phyloP scores from a whole-genome alignment of 345 rosid genomes.

The Ricinus communis region DNA sequence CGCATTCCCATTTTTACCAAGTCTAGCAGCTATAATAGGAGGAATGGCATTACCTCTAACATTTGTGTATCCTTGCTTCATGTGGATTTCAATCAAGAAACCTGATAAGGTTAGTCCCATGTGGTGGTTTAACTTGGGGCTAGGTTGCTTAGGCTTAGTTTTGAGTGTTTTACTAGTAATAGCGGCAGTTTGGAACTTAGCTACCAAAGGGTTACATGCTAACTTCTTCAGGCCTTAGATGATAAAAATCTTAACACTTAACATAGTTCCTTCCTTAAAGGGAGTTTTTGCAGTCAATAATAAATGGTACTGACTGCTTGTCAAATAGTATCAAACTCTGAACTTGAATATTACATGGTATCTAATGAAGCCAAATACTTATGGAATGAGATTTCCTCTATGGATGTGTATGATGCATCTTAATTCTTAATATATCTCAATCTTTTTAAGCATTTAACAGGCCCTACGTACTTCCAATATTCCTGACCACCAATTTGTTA shows the following conservation, averaged over 20 bases:
- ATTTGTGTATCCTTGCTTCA: constrained; percentile 56
- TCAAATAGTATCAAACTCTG: too few species aligned
- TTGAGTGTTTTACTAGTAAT: constrained; percentile 34
- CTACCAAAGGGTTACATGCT: constrained; percentile 39
- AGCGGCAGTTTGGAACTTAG: constrained; percentile 41
- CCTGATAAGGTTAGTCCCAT: background rate
- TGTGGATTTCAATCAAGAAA: constrained; percentile 44
- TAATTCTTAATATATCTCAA: too few species aligned
- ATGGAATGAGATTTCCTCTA: too few species aligned
- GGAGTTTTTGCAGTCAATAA: too few species aligned
- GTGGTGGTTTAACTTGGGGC: constrained; percentile 45
- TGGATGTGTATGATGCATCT: too few species aligned
- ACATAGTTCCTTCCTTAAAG: too few species aligned
- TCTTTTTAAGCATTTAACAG: too few species aligned
- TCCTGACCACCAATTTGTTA: too few species aligned
- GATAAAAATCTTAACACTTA: background rate
- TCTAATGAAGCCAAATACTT: too few species aligned
- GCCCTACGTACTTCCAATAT: too few species aligned
- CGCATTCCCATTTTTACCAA: constrained; percentile 50
- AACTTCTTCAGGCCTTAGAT: constrained; percentile 45
- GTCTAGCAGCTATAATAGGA: constrained; percentile 40
- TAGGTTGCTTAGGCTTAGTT: constrained; percentile 43
- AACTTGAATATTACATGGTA: too few species aligned
- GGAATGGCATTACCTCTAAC: constrained; percentile 47
- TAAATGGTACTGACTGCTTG: too few species aligned